A percentile compares a stretch with the other conserved stretches of the same genome.
phyloP scores from a whole-genome alignment of 768 basidiomycete species.

The Daedalea quercina region DNA sequence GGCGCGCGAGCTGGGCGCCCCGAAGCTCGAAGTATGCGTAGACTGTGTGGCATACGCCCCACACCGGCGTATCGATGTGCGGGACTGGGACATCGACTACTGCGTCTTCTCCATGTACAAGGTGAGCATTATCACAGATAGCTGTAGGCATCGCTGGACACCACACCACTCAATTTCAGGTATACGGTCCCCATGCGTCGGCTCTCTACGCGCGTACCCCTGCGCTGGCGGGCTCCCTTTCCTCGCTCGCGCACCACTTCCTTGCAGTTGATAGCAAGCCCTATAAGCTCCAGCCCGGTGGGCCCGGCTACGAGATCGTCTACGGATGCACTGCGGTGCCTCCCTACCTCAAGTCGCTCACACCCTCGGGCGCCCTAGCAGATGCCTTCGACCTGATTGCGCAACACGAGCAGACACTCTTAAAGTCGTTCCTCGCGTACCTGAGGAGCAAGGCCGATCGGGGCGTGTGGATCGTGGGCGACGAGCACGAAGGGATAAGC shows the following conservation, averaged over 20 bases:
- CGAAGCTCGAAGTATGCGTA: conserved; percentile 59
- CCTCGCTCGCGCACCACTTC: conserved; percentile 67
- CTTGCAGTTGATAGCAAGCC: conserved; percentile 37
- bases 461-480: conserved; percentile 66
- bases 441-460: conserved; percentile 43
- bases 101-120: conserved; percentile 72
- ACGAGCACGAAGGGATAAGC: conserved; percentile 32
- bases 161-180: no score
- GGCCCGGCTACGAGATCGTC: conserved; percentile 67
- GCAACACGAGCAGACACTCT: conserved; percentile 51
- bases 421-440: conserved; percentile 48
- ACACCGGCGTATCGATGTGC: conserved; percentile 64
- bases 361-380: conserved; percentile 34
- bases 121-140: conserved; percentile 29
- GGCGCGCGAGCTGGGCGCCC: conserved; percentile 44
- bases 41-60: conserved; percentile 81
- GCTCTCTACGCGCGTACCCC: conserved; percentile 52
- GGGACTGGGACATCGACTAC: conserved; percentile 74
- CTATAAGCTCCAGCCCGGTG: conserved; percentile 68
- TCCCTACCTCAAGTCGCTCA: conserved; percentile 57
- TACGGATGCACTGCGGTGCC: conserved; percentile 54
- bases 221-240: conserved; percentile 44
- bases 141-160: not conserved
- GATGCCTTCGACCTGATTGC: conserved; percentile 54
- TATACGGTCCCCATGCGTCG: conserved; percentile 71